Conservation (phyloP, 495 filamentous ascomycete species). For the Penicillium nucicola region DNA sequence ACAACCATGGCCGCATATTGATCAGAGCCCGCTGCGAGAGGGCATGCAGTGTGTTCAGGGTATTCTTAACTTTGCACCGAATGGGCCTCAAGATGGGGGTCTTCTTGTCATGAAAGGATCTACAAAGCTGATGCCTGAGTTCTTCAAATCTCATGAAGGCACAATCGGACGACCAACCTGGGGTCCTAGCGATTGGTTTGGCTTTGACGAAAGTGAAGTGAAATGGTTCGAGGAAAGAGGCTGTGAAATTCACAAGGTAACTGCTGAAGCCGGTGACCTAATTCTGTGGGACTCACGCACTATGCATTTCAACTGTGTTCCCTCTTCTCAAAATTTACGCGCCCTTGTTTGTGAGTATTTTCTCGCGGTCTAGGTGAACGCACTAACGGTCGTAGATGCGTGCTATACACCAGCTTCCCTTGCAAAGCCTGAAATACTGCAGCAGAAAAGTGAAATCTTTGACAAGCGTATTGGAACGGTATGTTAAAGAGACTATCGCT, state of each 20-base stretch:
- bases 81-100: not conserved
- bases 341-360: no score
- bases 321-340: no score
- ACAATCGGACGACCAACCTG: not conserved
- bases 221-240: not conserved
- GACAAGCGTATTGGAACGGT: no score
- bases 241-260: not conserved
- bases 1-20: constrained; percentile 26
- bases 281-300: not conserved
- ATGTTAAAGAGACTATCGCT: no score
- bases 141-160: not conserved
- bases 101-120: not conserved
- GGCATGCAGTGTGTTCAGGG: not conserved
- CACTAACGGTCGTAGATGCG: no score
- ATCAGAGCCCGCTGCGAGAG: constrained; percentile 22
- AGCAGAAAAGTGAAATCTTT: no score
- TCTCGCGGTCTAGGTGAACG: no score
- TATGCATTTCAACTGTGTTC: not conserved
- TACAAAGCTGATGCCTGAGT: not conserved
- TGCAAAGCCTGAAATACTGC: no score
- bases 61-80: not conserved
- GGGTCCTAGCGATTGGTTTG: not conserved
- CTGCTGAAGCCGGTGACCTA: not conserved
- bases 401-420: no score
- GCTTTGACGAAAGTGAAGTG: not conserved